phyloP scores from a whole-genome alignment of 1,139 yeast genomes.

The Candida tetrigidarum region DNA sequence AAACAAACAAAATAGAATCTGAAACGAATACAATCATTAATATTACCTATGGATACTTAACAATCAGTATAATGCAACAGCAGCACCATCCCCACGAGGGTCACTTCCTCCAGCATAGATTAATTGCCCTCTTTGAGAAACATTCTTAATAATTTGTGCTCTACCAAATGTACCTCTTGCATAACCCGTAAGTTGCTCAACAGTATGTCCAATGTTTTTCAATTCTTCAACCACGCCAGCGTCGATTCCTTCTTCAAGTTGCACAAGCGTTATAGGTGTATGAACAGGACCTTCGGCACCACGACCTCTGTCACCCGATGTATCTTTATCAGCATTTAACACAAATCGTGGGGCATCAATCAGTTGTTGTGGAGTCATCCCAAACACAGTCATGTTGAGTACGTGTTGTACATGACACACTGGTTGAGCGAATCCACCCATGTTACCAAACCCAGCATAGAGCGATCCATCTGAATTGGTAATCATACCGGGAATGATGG shows the following conservation, averaged over 20 bases:
- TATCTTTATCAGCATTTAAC: constrained; percentile 53
- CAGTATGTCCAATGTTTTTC: constrained; percentile 59
- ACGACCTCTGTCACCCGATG: constrained; percentile 52
- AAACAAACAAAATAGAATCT: neutral
- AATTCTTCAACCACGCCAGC: constrained; percentile 47
- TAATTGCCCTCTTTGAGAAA: constrained; percentile 39
- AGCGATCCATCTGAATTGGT: constrained; percentile 42
- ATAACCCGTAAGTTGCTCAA: constrained; percentile 48
- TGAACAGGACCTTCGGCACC: constrained; percentile 74
- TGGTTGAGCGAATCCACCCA: constrained; percentile 92
- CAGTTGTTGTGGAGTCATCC: constrained; percentile 73
- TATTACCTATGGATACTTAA: too few species aligned
- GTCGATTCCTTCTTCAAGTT: constrained; percentile 67
- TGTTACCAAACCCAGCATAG: constrained; percentile 77
- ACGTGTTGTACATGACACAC: constrained; percentile 85
- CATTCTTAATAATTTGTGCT: constrained; percentile 71
- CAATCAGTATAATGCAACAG: constrained; percentile 40
- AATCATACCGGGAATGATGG: constrained; percentile 84
- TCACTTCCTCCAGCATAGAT: constrained; percentile 78
- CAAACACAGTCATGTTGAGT: constrained; percentile 64
- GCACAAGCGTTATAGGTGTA: constrained; percentile 60
- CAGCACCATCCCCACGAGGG: constrained; percentile 80
- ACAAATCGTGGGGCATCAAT: constrained; percentile 79
- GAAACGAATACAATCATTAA: neutral
- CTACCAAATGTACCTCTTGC: constrained; percentile 61